phyloP scores from a whole-genome alignment of 345 rosid species.

The Ceriops tagal region DNA sequence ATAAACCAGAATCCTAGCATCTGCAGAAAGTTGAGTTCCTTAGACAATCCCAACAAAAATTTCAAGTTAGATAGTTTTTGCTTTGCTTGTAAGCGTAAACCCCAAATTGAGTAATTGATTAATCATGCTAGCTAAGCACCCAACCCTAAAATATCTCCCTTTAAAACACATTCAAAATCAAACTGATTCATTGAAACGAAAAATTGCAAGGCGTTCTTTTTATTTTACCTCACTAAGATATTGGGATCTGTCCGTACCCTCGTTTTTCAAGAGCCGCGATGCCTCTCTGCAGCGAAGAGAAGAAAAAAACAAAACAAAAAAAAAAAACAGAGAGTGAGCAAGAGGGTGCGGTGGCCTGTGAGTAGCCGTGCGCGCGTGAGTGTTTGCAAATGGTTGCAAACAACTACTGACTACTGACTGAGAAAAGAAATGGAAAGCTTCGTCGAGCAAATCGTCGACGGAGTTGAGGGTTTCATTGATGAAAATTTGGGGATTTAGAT shows the following conservation, averaged over 20 bases:
- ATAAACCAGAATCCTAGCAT: too few species aligned
- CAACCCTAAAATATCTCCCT: too few species aligned
- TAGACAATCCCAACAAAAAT: too few species aligned
- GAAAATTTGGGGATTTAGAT: slow-evolving; percentile 67
- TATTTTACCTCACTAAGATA: slow-evolving; percentile 49
- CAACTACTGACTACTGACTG: slow-evolving; percentile 27
- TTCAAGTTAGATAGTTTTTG: too few species aligned
- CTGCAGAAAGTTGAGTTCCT: too few species aligned
- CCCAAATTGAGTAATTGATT: too few species aligned
- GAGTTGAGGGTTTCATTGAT: slow-evolving; percentile 69
- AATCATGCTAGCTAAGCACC: too few species aligned
- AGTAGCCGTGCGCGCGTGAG: too few species aligned
- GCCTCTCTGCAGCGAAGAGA: slow-evolving; percentile 48
- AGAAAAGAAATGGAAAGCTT: slow-evolving; percentile 57
- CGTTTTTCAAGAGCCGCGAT: slow-evolving; percentile 37
- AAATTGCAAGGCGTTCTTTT: not conserved
- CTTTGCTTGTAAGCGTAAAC: too few species aligned
- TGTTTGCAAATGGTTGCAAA: too few species aligned
- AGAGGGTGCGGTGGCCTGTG: not conserved
- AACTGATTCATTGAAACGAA: not conserved
- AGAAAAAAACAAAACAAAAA: not conserved
- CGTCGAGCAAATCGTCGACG: slow-evolving; percentile 56
- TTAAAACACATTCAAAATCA: too few species aligned
- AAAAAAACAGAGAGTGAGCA: not conserved
- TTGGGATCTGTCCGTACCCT: slow-evolving; percentile 44